phyloP scores from a whole-genome alignment of 306 rosid genomes.

The Vigna mungo region DNA sequence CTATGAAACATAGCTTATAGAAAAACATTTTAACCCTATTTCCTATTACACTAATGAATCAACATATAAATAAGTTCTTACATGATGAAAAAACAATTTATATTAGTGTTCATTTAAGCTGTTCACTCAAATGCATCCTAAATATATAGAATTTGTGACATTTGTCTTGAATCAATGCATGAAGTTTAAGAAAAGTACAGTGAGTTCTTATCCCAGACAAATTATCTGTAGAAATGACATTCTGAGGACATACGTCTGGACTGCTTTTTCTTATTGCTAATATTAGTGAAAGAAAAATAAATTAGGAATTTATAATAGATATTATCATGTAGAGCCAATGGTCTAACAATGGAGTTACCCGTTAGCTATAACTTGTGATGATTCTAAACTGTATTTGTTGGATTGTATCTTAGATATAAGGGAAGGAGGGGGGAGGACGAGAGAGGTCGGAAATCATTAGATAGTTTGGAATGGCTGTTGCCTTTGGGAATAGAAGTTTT shows the following conservation, averaged over 20 bases:
- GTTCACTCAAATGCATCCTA: not conserved
- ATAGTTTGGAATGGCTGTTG: not conserved
- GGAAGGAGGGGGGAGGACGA: not conserved
- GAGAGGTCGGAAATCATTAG: not conserved
- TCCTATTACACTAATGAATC: not conserved
- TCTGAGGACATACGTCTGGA: constrained; percentile 1
- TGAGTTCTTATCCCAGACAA: not conserved
- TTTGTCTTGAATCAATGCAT: not conserved
- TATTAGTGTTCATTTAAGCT: not conserved
- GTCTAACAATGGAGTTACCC: not conserved
- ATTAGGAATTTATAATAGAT: too few species aligned
- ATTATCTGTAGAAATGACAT: not conserved
- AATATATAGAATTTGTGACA: not conserved
- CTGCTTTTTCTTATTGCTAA: not conserved
- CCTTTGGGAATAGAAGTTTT: not conserved
- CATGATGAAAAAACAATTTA: not conserved
- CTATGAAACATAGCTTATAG: not conserved
- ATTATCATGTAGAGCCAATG: too few species aligned
- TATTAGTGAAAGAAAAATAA: too few species aligned
- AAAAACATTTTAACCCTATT: not conserved
- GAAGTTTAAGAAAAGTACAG: not conserved
- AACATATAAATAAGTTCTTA: not conserved
- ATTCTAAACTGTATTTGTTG: not conserved
- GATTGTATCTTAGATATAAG: not conserved
- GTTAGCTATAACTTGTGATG: not conserved